Base-by-base conservation (phyloP, 352 stramenopile genomes). In the Pythium folliculosum region DNA sequence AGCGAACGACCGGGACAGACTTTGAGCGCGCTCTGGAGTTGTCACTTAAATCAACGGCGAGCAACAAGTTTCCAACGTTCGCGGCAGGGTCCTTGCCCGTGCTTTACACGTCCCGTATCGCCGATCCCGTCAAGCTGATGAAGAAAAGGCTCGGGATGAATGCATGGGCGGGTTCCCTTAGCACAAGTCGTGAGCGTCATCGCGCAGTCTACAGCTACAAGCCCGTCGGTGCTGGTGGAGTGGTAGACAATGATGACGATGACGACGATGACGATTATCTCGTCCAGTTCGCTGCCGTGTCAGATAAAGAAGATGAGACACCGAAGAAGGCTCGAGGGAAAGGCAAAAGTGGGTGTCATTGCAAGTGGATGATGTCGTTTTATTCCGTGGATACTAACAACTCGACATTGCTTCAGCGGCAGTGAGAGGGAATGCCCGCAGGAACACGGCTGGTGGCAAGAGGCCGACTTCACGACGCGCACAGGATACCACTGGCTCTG, bases 21-120 rank as follows among this genome's bases (percentile, higher is more conserved):
- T 91, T 91, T 64, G 77, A 91, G 53, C 60, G 51, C 25, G 70
- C 82, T 17, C 65, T 86, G 19, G 58, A 56, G 13, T 63, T 72
- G 21, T 60, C 77, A 22, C 56, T 86, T 40, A 67, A 81, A 60
- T 80, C 80, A 2, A 65, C 67, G 32, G 82, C 82, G 45, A 75
- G 67, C n/a, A 67, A 65, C n/a, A 77, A 78, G 60, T 79, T 90
- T 49, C 82, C 82, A 3, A 78, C 63, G 30, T 90, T 90, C 70
- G 58, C 70, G 16, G 44, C 60, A 14, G 78, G 82, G 16, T 81
- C 80, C n/a, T 48, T 90, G 25, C 78, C 78, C 7, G 54, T 65
- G 13, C 53, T 82, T 43, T 88, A 75, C 48, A 66, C 68, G 19
- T 22, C 23, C 13, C 48, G 48, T 5, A 50, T 73, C 13, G 57